Evolutionary conservation across 495 filamentous ascomycete species (phyloP), one percentile per base, ranked within the genome.

Genomic region (Penicillium manginii): DNA sequence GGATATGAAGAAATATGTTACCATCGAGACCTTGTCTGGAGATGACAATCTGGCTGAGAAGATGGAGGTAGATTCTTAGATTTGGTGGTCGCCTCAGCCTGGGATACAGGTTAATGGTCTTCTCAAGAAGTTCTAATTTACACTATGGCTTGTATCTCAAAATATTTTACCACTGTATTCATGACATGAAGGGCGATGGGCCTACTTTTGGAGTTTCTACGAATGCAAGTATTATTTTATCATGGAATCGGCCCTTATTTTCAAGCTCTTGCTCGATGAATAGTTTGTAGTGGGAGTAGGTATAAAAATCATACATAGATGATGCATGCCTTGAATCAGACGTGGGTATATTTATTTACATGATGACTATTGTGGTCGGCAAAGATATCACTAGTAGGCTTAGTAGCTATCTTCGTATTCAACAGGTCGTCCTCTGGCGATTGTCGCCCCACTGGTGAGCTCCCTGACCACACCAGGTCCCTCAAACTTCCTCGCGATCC

Each of bases 1-100:
- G 74, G 92, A 98, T 64, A 89, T 99, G 67, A 89, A 88, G 71
- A 97, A 97, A 73, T 97, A 91, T 75, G 89, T 98, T 54, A 94
- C 90, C 11, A 88, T 99, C 47, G 88, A 96, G 63, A 94, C 97
- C 63, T 71, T 97, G 56, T 77, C 76, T 39, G 78, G 77, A 23
- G 78, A 82, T 60, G 80, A 80, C 22, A 85, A 86, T 63, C 70
- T 83, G 29, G 78, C 77, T 23, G 93, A 97, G 81, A 89, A 86
- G 75, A 99, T 99, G 96, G 96, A 99, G 67, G 85, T 99, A 35
- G 94, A 98, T 77, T 70, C 79, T 62, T 92, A 84, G 50, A 29
- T 21, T 57, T 50, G 17, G 46, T 48, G 33, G 4, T 60, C 21
- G 43, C 4, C 19, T 40, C 49, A 52, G 40, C 17, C n/a, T 42